These are phyloP conservation scores for Nymphaea colorata DNA, from an alignment of 164 flowering plant species.

Conservation along the genomic window DNA sequence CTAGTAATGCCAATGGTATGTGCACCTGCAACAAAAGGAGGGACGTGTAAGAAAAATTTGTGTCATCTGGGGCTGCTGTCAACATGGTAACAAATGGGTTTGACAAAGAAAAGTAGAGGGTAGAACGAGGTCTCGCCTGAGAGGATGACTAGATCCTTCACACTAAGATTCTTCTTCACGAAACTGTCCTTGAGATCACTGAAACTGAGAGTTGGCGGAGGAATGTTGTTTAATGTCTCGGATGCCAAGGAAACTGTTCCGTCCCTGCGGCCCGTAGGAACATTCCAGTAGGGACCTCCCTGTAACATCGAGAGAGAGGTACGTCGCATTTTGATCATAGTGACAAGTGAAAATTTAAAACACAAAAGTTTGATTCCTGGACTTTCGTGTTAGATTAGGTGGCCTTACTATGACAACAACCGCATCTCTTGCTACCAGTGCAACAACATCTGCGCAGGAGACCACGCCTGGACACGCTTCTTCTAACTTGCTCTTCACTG, in stretches of 20 bases:
- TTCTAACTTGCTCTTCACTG: constrained; percentile 52
- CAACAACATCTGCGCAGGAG: constrained; percentile 71
- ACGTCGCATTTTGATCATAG: too few relatives aligned
- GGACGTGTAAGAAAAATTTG: too few relatives aligned
- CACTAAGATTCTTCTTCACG: constrained; percentile 44
- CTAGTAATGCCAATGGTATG: constrained; percentile 27
- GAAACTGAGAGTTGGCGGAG: constrained; percentile 52
- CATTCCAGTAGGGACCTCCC: constrained; percentile 61
- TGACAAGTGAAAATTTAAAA: too few relatives aligned
- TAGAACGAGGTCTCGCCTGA: constrained; percentile 32
- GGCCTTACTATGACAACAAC: constrained; percentile 6
- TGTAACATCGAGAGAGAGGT: constrained; percentile 1
- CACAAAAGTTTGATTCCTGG: too few relatives aligned
- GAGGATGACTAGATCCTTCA: constrained; percentile 60
- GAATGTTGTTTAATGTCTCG: constrained; percentile 47
- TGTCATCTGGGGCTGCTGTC: too few relatives aligned
- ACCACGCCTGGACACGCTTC: constrained; percentile 65
- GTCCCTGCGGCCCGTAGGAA: constrained; percentile 86
- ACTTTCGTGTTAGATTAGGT: too few relatives aligned
- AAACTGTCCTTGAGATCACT: constrained; percentile 32
- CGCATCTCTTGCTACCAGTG: constrained; percentile 65
- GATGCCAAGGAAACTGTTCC: constrained; percentile 44
- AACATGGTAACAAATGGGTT: too few relatives aligned
- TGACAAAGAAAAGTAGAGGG: too few relatives aligned
- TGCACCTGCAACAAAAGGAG: constrained; percentile 10